A percentile compares a stretch with the other conserved stretches of the same genome.
phyloP scores from a whole-genome alignment of 345 rosid genomes.

The Populus tremula region DNA sequence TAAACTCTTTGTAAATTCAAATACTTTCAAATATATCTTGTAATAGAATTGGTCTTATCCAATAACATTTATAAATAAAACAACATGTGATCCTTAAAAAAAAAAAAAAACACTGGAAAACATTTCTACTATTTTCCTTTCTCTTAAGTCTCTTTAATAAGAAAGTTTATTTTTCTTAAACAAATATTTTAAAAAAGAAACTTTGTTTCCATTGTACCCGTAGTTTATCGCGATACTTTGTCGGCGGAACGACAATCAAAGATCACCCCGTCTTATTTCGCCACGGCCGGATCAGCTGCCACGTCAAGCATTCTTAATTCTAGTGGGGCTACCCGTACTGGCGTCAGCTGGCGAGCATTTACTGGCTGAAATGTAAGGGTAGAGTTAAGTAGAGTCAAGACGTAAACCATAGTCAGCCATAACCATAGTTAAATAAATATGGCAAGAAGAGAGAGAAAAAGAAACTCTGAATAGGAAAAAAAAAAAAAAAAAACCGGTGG shows the following conservation, averaged over 20 bases:
- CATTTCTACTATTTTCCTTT: no score
- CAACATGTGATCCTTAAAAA: no score
- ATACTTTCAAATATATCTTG: no score
- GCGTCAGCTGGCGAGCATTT: conserved; percentile 34
- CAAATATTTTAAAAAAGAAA: background rate
- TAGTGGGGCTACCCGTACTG: conserved; percentile 19
- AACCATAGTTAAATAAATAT: conserved; percentile 23
- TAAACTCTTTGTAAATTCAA: no score
- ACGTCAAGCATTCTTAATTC: conserved; percentile 19
- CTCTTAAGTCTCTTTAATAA: no score
- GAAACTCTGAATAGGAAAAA: background rate
- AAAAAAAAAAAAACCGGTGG: background rate
- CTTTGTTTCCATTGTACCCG: background rate
- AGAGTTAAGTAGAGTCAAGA: conserved; percentile 15
- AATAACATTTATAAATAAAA: no score
- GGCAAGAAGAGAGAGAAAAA: background rate
- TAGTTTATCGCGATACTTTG: conserved; percentile 45
- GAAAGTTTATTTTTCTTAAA: no score
- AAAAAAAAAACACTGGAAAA: no score
- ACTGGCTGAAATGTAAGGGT: conserved; percentile 20
- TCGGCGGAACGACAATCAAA: conserved; percentile 38
- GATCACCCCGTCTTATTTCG: background rate
- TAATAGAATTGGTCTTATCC: no score
- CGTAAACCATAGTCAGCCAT: conserved; percentile 9
- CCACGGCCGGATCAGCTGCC: conserved; percentile 19